Evolutionary conservation across 2,329 filamentous ascomycete species (phyloP), one percentile per base, ranked within the genome.

Genomic region (Calonectria hawksworthii): DNA sequence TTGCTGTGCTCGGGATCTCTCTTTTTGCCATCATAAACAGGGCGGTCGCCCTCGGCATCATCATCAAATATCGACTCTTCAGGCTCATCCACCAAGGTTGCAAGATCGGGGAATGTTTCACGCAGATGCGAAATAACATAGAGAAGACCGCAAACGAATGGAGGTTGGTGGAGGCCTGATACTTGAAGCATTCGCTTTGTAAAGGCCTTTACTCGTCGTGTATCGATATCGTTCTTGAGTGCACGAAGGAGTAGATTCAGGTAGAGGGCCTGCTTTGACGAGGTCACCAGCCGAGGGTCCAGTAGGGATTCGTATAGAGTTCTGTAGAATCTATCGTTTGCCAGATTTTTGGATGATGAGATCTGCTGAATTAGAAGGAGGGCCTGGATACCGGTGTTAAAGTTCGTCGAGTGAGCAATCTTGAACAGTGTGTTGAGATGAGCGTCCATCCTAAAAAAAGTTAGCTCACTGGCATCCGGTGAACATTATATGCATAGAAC

Each of bases 321-420:
- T 66, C 96, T 92, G 87, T 99, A 99, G 87, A 98, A 99, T 75
- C 97, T 92, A 82, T 99, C 97, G 16, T 94, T 93, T 6, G 94
- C 93, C 69, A 96, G 89, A 80, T 96, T 94, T 83, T 97, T 95
- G 4, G 93, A 92, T 1, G 93, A 89, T 0, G 96, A 95, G 34
- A 99, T 91, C 84, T 99, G 97, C 83, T 99, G 97, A 78, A 99
- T 98, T 63, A 99, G 89, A 87, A 98, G 94, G 77, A 99, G 90
- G 41, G 97, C 96, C 85, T 99, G 97, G 47, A 99, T 95, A 83
- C 96, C 97, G 0, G 97, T 99, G 86, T 99, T 99, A 90, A 99
- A 99, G 85, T 99, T 99, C 72, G 96, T 95, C 0, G 96, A 99
- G 86, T 99, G 97, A 0, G 97, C 98, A 81, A 99, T 97, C 80